Evolutionary conservation across 2,329 filamentous ascomycete species (phyloP), one percentile per base, ranked within the genome.

Genomic region (Xylariales sp.): DNA sequence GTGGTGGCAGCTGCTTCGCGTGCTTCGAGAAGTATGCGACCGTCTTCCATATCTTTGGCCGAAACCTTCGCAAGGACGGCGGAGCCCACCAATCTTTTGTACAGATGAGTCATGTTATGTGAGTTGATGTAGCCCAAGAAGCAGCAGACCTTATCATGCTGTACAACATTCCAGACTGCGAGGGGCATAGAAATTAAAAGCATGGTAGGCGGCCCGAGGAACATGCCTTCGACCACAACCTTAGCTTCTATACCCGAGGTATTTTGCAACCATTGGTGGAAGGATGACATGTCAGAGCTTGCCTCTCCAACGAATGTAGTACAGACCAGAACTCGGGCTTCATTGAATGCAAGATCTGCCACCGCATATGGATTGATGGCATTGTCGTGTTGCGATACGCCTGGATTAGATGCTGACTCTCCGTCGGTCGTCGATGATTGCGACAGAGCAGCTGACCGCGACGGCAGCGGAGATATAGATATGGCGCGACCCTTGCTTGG

Each of bases 231-330:
- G 5, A 83, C 77, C 6, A 72, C 68, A 40, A 83, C 76, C 47
- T 75, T 78, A 13, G 73, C 67, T 1, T 74, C 73, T 4, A 76
- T 66, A 1, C 71, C 59, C 2, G 78, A 76, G 1, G 71, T 70
- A 46, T 76, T 74, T 31, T 77, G 72, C n/a, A 83, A 65, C 79
- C 79, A 83, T 45, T 80, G 73, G 41, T 80, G 74, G 53, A 82
- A 83, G 17, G 71, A 81, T 4, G 75, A 72, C 77, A 83, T 82
- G 44, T 83, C 78, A 11, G 76, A 69, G 47, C 75, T 82, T 4
- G 78, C 75, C 47, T 83, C 78, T 19, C 78, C 78, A 19, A 82
- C 75, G 51, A 81, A 83, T 0, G 78, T 83, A 0, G 79, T 83
- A 53, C 79, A 83, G 2, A 82, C 78, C 10, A 83, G 60, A n/a